These are phyloP conservation scores for Umbilicus rupestris DNA, from an alignment of 164 flowering plant genomes.

Conservation along the genomic window DNA sequence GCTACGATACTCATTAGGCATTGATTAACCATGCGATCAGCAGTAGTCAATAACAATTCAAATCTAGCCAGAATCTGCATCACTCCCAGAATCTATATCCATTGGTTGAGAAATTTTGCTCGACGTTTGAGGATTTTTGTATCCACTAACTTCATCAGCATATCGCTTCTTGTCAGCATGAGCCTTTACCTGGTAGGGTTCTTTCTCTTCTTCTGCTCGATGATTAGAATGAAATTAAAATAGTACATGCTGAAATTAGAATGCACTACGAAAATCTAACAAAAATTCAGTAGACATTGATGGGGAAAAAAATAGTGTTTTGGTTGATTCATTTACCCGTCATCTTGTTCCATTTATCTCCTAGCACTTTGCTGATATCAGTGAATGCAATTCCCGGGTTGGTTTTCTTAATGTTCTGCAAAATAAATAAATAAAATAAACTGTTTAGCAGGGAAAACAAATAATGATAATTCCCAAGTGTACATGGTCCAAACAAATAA, in stretches of 20 bases:
- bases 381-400: slow-evolving; percentile 68
- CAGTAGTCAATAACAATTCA: too few species aligned
- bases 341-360: slow-evolving; percentile 85
- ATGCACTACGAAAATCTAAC: neutral
- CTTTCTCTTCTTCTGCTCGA: slow-evolving; percentile 73
- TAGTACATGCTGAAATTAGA: neutral
- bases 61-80: slow-evolving; percentile 52
- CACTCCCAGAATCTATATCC: slow-evolving; percentile 54
- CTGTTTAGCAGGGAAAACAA: neutral
- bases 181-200: slow-evolving; percentile 73
- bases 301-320: neutral
- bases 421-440: neutral
- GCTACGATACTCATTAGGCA: too few species aligned
- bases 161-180: slow-evolving; percentile 69
- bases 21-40: too few species aligned
- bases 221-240: neutral
- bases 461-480: neutral
- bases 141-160: slow-evolving; percentile 58
- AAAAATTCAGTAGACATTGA: neutral
- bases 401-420: slow-evolving; percentile 65
- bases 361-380: slow-evolving; percentile 65
- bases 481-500: neutral
- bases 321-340: slow-evolving; percentile 34
- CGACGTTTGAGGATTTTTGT: slow-evolving; percentile 45
- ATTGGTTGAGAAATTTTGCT: slow-evolving; percentile 46